These are phyloP conservation scores for Penicillium sp. DNA, from an alignment of 2,329 filamentous ascomycete genomes.

Conservation along the genomic window DNA sequence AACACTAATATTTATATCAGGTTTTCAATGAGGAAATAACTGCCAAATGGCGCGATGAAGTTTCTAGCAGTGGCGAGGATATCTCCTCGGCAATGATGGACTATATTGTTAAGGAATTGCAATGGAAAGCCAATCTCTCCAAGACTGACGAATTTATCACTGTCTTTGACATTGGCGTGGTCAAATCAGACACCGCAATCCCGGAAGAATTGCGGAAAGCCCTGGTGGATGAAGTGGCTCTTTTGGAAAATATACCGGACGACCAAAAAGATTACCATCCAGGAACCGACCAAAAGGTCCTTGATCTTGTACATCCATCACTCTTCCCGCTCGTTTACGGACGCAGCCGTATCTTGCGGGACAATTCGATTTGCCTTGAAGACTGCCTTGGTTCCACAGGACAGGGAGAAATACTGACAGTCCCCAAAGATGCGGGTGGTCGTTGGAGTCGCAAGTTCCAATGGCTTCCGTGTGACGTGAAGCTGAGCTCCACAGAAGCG, in stretches of 20 bases:
- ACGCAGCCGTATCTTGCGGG: conserved; percentile 22
- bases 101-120: conserved; percentile 49
- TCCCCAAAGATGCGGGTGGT: no score
- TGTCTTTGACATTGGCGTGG: conserved; percentile 49
- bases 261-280: conserved; percentile 64
- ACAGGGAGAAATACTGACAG: conserved; percentile 4
- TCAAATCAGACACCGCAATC: conserved; percentile 56
- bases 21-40: conserved; percentile 38
- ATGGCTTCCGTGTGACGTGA: conserved; percentile 12
- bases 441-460: conserved; percentile 1
- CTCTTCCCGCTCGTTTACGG: conserved; percentile 38
- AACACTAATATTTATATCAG: conserved; percentile 6
- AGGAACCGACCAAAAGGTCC: conserved; percentile 56
- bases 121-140: conserved; percentile 48
- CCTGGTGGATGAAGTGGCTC: conserved; percentile 49
- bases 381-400: conserved; percentile 24
- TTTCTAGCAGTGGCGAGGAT: conserved; percentile 18
- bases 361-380: conserved; percentile 18
- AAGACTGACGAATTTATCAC: conserved; percentile 42
- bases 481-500: background rate
- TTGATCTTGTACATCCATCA: conserved; percentile 67
- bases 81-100: conserved; percentile 38
- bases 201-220: conserved; percentile 39
- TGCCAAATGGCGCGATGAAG: conserved; percentile 36
- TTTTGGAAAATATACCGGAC: conserved; percentile 56